Evolutionary conservation across 192 early-diverging fungal species (phyloP), one percentile per base, ranked within the genome.

Genomic region (Coemansia sp.): DNA sequence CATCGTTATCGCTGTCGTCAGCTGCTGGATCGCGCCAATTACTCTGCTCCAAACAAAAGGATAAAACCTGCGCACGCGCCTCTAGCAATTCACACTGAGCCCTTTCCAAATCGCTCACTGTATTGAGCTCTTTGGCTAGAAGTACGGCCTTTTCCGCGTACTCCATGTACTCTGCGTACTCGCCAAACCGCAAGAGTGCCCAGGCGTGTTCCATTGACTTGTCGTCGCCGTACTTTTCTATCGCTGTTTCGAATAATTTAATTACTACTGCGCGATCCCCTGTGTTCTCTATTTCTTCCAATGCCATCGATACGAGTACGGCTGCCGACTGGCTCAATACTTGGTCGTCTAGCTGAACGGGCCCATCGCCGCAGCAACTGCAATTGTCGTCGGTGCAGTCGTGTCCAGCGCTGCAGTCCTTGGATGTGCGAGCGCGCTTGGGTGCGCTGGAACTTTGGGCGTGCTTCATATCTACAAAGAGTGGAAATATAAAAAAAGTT

Each of bases 281-380:
- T 3, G 69, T 57, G 38, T 67, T 65, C 13, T 72, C 68, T 7
- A 74, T 80, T 57, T 82, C 80, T 34, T 82, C 69, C 36, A 80
- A 74, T 10, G 83, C 84, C 9, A 89, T 78, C 68, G 87, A 86
- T 18, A 87, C 68, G 13, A 91, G 85, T 49, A 86, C 83, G 20
- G 16, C 11, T 22, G 80, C 80, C 5, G 71, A 31, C 27, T 77
- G 66, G 6, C 52, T 55, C 27, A 77, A 46, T 5, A 82, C 52
- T 13, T 77, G 68, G 6, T 62, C 33, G 36, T 71, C 80, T 10
- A 82, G 65, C 0, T 52, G 46, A 18, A 91, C 73, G 27, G 87
- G 86, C 9, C 90, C 90, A 47, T 82, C 86, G 69, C 86, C 90
- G 59, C 90, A 91, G 5, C 87, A 89, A 10, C 77, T 61, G 65